A percentile compares a stretch with the other conserved stretches of the same genome.
Conservation (phyloP, 306 rosid genomes). For the Myrica gale region DNA sequence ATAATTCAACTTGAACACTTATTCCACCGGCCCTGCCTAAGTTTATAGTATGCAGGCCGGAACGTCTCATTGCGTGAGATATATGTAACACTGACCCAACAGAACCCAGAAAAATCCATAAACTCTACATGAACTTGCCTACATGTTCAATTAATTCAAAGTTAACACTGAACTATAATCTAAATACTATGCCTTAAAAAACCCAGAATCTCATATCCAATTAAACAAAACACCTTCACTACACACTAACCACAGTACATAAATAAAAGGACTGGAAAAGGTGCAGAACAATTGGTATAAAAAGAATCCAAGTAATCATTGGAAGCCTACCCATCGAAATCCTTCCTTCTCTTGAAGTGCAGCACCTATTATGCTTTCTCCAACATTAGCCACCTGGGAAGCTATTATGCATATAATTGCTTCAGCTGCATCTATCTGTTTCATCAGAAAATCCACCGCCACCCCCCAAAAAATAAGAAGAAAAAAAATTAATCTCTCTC, state of each 20-base stretch:
- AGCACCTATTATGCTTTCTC: conserved; percentile 97
- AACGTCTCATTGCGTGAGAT: not conserved
- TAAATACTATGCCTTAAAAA: not conserved
- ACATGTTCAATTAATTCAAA: conserved; percentile 5
- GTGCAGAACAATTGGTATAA: not conserved
- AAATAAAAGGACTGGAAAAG: not conserved
- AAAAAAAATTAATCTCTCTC: conserved; percentile 1
- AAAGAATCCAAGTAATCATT: not conserved
- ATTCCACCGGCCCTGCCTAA: not conserved
- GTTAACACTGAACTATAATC: not conserved
- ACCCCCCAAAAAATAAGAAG: not conserved
- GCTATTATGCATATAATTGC: conserved; percentile 81
- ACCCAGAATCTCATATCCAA: not conserved
- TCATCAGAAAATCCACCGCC: conserved; percentile 11
- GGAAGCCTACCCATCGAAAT: conserved; percentile 73
- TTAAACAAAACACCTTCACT: not conserved
- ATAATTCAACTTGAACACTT: too few species aligned
- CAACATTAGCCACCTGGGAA: conserved; percentile 90
- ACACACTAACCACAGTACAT: not conserved
- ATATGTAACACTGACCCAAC: too few species aligned
- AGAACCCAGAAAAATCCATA: not conserved
- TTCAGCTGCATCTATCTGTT: conserved; percentile 64
- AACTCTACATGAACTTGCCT: not conserved
- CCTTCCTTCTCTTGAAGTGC: conserved; percentile 92
- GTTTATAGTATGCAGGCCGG: too few species aligned